phyloP scores from a whole-genome alignment of 169 alveolate genomes.

The Cryptosporidium parvum region DNA sequence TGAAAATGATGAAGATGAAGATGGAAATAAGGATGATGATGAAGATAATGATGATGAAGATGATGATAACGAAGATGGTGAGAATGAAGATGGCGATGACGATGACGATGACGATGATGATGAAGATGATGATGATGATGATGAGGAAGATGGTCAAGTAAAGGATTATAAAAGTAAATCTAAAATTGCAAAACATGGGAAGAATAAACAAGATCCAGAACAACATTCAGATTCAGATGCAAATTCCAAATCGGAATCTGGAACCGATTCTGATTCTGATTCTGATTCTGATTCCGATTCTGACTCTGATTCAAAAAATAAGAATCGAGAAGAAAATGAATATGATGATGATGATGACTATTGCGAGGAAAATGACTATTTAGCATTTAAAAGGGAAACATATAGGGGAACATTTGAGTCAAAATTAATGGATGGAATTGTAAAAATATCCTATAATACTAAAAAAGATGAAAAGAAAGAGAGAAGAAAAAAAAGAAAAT shows the following conservation, averaged over 20 bases:
- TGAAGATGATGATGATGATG: background rate
- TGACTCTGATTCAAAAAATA: background rate
- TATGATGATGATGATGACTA: slow-evolving; percentile 24
- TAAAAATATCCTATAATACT: slow-evolving; percentile 43
- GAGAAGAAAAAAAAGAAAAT: background rate
- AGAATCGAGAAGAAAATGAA: background rate
- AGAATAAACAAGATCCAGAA: background rate
- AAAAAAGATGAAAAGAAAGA: slow-evolving; percentile 32
- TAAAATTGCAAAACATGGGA: background rate
- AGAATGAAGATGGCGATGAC: background rate
- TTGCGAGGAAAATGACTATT: slow-evolving; percentile 38
- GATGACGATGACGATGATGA: background rate
- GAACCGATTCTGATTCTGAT: background rate
- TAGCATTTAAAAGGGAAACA: slow-evolving; percentile 42
- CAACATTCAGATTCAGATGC: background rate
- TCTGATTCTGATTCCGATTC: background rate
- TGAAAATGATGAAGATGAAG: background rate
- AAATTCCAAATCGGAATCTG: background rate
- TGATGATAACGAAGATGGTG: background rate
- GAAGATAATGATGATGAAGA: background rate
- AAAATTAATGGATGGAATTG: slow-evolving; percentile 46
- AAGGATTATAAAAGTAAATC: background rate
- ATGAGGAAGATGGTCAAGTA: background rate
- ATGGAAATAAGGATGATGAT: background rate
- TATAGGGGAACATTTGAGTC: slow-evolving; percentile 32